Percentiles rank a stretch among this genome's conserved stretches.
phyloP scores from a whole-genome alignment of 2,329 filamentous ascomycete species.

The Fusarium sp. region DNA sequence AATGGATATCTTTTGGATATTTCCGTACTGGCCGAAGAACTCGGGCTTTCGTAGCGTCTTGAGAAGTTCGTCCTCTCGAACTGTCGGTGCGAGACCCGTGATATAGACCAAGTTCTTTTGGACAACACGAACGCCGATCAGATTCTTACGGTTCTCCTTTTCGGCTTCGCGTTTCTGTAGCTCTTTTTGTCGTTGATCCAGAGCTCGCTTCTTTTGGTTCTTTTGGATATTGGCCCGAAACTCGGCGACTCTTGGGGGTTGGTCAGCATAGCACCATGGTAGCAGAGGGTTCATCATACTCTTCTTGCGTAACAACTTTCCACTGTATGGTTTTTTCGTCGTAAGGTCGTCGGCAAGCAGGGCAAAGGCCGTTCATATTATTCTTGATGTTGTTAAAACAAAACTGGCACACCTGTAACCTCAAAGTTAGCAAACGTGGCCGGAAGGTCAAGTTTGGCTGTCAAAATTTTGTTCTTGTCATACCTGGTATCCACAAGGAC shows the following conservation, averaged over 20 bases:
- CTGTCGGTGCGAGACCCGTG: slow-evolving; percentile 89
- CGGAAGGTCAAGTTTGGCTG: slow-evolving; percentile 4
- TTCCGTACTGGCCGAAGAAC: slow-evolving; percentile 98
- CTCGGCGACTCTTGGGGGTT: slow-evolving; percentile 68
- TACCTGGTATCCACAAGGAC: slow-evolving; percentile 98
- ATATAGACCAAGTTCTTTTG: slow-evolving; percentile 99
- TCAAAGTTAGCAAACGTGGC: slow-evolving; percentile 38
- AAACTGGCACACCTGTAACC: slow-evolving; percentile 90
- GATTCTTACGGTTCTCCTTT: slow-evolving; percentile 92
- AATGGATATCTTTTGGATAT: slow-evolving; percentile 98
- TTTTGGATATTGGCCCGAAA: slow-evolving; percentile 84
- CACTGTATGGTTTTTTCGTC: slow-evolving; percentile 98
- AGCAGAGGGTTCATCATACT: slow-evolving; percentile 67
- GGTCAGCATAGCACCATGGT: slow-evolving; percentile 28
- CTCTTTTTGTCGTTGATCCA: slow-evolving; percentile 88
- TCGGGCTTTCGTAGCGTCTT: slow-evolving; percentile 89
- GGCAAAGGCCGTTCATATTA: slow-evolving; percentile 96
- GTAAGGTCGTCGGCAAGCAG: slow-evolving; percentile 95
- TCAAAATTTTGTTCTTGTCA: background rate
- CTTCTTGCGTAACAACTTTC: slow-evolving; percentile 93
- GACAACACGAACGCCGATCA: slow-evolving; percentile 93
- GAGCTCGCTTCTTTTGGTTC: slow-evolving; percentile 90
- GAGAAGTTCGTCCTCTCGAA: slow-evolving; percentile 90
- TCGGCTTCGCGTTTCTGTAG: slow-evolving; percentile 96
- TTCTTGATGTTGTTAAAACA: slow-evolving; percentile 99